These are phyloP conservation scores for Kluyveromyces aestuarii DNA, from an alignment of 805 yeast species.

Conservation along the genomic window DNA sequence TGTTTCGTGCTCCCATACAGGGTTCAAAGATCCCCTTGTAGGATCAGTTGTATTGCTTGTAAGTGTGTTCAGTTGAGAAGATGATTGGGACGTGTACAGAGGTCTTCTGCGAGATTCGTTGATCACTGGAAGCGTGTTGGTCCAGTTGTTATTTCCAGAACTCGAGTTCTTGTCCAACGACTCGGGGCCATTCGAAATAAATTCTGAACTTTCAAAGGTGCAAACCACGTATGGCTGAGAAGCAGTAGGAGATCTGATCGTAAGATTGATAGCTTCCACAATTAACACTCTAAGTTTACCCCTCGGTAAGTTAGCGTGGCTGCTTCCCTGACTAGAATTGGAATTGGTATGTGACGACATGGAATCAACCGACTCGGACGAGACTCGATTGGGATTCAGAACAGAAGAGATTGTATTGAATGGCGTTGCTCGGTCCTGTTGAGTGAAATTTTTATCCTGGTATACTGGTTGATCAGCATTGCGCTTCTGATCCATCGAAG, in stretches of 20 bases:
- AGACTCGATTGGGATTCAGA: background rate
- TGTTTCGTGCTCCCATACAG: slow-evolving; percentile 89
- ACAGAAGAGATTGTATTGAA: background rate
- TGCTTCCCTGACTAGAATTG: background rate
- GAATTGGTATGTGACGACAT: background rate
- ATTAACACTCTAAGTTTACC: slow-evolving; percentile 80
- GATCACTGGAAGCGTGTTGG: slow-evolving; percentile 15
- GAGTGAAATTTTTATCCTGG: background rate
- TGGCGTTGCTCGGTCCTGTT: background rate
- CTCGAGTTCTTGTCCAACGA: slow-evolving; percentile 24
- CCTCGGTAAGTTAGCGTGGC: slow-evolving; percentile 39
- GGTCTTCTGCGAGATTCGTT: slow-evolving; percentile 29
- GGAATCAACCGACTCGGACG: background rate
- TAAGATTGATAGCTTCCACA: slow-evolving; percentile 66
- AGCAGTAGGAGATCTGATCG: slow-evolving; percentile 38
- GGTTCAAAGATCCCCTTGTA: slow-evolving; percentile 33
- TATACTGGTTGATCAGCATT: background rate
- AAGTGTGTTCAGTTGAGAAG: slow-evolving; percentile 33
- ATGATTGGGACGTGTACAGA: slow-evolving; percentile 36
- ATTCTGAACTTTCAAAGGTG: slow-evolving; percentile 86
- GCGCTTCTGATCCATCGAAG: background rate
- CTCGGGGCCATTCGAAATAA: slow-evolving; percentile 73
- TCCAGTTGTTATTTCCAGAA: slow-evolving; percentile 6
- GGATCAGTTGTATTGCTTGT: slow-evolving; percentile 8
- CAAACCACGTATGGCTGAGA: slow-evolving; percentile 85